phyloP scores from a whole-genome alignment of 352 stramenopile genomes.

The Pythium myriotylum region DNA sequence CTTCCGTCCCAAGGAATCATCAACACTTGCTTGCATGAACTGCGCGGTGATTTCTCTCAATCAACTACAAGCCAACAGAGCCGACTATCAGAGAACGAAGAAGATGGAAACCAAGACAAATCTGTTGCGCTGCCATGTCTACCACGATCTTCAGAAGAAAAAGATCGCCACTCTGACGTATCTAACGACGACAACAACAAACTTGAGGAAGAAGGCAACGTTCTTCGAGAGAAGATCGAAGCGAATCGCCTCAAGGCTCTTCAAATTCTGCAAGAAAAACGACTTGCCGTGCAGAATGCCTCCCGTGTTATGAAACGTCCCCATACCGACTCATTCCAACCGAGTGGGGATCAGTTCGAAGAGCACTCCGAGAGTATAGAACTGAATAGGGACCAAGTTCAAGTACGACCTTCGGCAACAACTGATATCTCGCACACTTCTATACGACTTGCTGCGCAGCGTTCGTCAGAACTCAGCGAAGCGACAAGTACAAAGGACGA shows the following conservation, averaged over 20 bases:
- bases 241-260: slow-evolving; percentile 63
- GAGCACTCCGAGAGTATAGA: too few relatives aligned
- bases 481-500: background rate
- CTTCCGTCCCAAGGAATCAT: slow-evolving; percentile 67
- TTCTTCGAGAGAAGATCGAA: slow-evolving; percentile 57
- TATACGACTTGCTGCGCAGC: too few relatives aligned
- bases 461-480: too few relatives aligned
- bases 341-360: background rate
- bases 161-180: too few relatives aligned
- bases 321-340: too few relatives aligned
- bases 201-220: background rate
- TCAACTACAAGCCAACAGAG: background rate
- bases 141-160: too few relatives aligned
- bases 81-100: background rate
- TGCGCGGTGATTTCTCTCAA: background rate
- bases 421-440: too few relatives aligned
- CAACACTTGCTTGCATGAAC: slow-evolving; percentile 55
- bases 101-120: background rate
- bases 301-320: background rate
- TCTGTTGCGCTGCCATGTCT: too few relatives aligned
- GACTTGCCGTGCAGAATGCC: slow-evolving; percentile 10
- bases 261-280: slow-evolving; percentile 55
- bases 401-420: too few relatives aligned
- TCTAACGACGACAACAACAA: too few relatives aligned
- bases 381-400: too few relatives aligned